phyloP scores from a whole-genome alignment of 495 filamentous ascomycete genomes.

The Acidiella bohemica region DNA sequence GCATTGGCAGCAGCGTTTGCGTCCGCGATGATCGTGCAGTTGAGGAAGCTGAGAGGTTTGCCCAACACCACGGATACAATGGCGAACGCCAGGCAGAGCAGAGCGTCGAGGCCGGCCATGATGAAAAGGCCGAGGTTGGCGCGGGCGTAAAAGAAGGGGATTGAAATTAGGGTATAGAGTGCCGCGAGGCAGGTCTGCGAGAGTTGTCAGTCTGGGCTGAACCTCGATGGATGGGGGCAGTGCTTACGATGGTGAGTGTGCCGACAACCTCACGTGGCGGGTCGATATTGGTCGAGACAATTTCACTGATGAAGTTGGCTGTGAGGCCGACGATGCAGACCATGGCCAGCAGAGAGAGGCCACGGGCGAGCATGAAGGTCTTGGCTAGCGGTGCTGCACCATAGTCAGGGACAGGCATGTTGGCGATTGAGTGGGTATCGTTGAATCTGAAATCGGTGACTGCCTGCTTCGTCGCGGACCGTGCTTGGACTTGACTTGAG shows the following conservation, averaged over 20 bases:
- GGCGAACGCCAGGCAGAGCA: conserved; percentile 56
- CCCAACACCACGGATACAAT: conserved; percentile 60
- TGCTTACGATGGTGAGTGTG: conserved; percentile 62
- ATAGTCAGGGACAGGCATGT: conserved; percentile 40
- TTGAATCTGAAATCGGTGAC: too few relatives aligned
- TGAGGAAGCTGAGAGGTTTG: conserved; percentile 65
- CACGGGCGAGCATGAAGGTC: conserved; percentile 60
- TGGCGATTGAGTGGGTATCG: conserved; percentile 17
- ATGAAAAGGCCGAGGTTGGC: conserved; percentile 57
- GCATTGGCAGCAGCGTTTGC: conserved; percentile 24
- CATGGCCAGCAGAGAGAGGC: conserved; percentile 56
- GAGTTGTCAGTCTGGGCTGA: background rate
- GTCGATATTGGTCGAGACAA: conserved; percentile 47
- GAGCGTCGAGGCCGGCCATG: conserved; percentile 48
- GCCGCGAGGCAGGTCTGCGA: conserved; percentile 57
- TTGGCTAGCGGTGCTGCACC: conserved; percentile 57
- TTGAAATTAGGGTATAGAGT: conserved; percentile 61
- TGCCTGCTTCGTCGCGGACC: too few relatives aligned
- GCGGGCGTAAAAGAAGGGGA: conserved; percentile 62
- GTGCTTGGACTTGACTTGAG: too few relatives aligned
- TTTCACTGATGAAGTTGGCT: conserved; percentile 69
- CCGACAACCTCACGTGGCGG: conserved; percentile 64
- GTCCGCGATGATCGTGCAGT: conserved; percentile 47
- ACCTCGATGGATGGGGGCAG: background rate
- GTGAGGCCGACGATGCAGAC: conserved; percentile 69